phyloP scores from a whole-genome alignment of 1,139 yeast species.

The Diutina neorugosa region DNA sequence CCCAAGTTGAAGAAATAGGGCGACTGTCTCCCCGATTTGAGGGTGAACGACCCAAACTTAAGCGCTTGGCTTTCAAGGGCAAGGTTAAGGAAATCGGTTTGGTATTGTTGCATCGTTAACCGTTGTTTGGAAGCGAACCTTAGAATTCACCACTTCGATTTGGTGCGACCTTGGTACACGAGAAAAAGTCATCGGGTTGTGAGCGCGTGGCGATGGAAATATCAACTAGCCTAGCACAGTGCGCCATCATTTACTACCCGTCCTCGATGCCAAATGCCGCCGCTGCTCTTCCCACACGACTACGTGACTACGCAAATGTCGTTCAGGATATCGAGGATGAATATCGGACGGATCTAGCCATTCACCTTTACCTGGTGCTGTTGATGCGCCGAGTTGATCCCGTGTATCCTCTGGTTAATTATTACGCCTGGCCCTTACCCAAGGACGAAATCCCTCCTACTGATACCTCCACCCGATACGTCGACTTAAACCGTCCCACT shows the following conservation, averaged over 20 bases:
- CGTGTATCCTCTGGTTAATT: background rate
- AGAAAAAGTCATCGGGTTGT: too few relatives aligned
- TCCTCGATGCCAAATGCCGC: background rate
- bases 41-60: conserved; percentile 76
- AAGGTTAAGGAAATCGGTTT: conserved; percentile 59
- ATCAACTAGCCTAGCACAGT: too few relatives aligned
- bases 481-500: background rate
- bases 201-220: too few relatives aligned
- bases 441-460: background rate
- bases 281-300: background rate
- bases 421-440: background rate
- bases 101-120: conserved; percentile 20
- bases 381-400: conserved; percentile 1
- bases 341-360: background rate
- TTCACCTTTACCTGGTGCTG: background rate
- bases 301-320: background rate
- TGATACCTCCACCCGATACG: background rate
- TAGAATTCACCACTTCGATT: too few relatives aligned
- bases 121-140: too few relatives aligned
- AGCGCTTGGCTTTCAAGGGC: conserved; percentile 76
- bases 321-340: background rate
- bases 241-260: background rate
- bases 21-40: conserved; percentile 87
- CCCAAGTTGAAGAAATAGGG: conserved; percentile 97
- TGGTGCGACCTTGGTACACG: too few relatives aligned